Conservation (phyloP, 1,139 yeast genomes). For the Arxiozyma slooffiae region DNA sequence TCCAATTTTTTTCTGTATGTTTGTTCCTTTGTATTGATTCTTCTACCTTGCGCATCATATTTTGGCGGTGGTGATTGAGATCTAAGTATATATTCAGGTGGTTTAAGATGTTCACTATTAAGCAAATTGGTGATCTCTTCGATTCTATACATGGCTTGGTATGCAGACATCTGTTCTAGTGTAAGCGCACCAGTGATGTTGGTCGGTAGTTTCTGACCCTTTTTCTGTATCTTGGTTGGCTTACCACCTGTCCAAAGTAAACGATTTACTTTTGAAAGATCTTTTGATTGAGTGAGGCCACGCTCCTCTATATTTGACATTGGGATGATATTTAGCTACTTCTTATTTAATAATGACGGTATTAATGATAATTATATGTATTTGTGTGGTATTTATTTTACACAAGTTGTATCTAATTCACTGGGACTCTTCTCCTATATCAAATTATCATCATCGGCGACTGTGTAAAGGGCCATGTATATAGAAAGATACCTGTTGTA, state of each 20-base stretch:
- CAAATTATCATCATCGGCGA: no score
- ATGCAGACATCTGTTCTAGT: slow-evolving; percentile 77
- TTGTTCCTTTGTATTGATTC: slow-evolving; percentile 74
- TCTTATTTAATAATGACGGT: no score
- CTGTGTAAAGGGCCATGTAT: no score
- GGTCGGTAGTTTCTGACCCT: slow-evolving; percentile 30
- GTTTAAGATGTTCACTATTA: slow-evolving; percentile 34
- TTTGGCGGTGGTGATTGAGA: slow-evolving; percentile 92
- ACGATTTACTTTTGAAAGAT: not conserved
- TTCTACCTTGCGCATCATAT: slow-evolving; percentile 72
- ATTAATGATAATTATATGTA: no score
- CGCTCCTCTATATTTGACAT: slow-evolving; percentile 3
- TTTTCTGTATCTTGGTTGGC: slow-evolving; percentile 1
- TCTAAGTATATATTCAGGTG: slow-evolving; percentile 33
- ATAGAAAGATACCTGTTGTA: no score
- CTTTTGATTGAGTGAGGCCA: slow-evolving; percentile 1
- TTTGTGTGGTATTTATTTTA: not conserved
- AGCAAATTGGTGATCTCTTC: slow-evolving; percentile 64
- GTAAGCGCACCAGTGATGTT: slow-evolving; percentile 49
- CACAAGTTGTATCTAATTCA: not conserved
- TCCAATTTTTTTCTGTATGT: slow-evolving; percentile 55
- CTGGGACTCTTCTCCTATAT: no score
- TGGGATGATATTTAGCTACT: not conserved
- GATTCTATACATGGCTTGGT: slow-evolving; percentile 62
- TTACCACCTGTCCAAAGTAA: slow-evolving; percentile 3